Evolutionary conservation across 371 early-diverging fungal genomes (phyloP), one percentile per base, ranked within the genome.

Genomic region (Mucor sp.): DNA sequence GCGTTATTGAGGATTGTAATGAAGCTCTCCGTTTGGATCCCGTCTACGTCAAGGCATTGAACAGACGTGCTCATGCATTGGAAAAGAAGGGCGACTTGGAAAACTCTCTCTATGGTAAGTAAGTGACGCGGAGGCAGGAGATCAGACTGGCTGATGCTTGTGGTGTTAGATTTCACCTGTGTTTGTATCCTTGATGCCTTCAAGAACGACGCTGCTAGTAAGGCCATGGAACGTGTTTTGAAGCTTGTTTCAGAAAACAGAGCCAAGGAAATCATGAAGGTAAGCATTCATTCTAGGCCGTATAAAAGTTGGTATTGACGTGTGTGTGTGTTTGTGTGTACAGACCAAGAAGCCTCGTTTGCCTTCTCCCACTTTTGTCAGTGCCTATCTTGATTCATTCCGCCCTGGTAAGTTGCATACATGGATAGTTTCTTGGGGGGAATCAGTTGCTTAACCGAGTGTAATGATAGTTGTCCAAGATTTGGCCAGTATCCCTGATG

Each of bases 131-230:
- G 15, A 11, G 4, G 41, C 1, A 4, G 15, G 17, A 17, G 4
- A 17, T 17, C 41, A 41, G 41, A 41, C 4, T 41, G 41, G 17
- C 4, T 41, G 27, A 53, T 27, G 50, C 25, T 53, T 14, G 9
- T 21, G 19, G 19, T 19, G 21, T 8, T 47, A 90, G 97, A 97
- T 76, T 96, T 89, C 67, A 96, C 96, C 14, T 92, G 93, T 7
- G 89, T 93, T 14, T 97, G 97, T 79, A 94, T 97, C 70, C 82
- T 97, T 25, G 97, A 97, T 64, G 93, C 93, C 56, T 97, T 97
- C 86, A 91, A 90, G 63, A 95, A 94, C 75, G 91, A 91, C 43
- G 69, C 83, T 56, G 91, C 94, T 23, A 87, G 94, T 19, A 80
- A 85, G 60, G 85, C 96, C 5, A 94, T 95, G 76, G 99, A 98